These are phyloP conservation scores for Trichoderma endophyticum DNA, from an alignment of 2,329 filamentous ascomycete species.

Conservation along the genomic window DNA sequence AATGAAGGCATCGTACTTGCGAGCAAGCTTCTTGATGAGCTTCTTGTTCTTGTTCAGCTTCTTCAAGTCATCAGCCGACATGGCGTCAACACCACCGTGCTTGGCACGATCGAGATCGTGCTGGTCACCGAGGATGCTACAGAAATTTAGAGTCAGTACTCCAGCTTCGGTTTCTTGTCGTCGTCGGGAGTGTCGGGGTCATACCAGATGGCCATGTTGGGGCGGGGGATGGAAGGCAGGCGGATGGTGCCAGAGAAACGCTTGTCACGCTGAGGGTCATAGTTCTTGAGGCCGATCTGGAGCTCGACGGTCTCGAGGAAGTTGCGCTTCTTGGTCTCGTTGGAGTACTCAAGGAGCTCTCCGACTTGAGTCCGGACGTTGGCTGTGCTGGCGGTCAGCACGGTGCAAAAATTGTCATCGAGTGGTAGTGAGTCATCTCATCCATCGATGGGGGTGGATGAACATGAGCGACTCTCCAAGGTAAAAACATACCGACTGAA, in stretches of 20 bases:
- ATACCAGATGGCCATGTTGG: conserved; percentile 78
- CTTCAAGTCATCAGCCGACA: conserved; percentile 98
- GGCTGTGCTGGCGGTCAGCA: conserved; percentile 49
- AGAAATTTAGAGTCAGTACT: not conserved
- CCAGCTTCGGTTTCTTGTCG: not conserved
- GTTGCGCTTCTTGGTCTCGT: conserved; percentile 94
- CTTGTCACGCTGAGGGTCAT: conserved; percentile 99
- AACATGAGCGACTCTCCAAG: not conserved
- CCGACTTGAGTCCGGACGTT: conserved; percentile 94
- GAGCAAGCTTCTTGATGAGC: conserved; percentile 99
- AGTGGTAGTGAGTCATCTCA: not conserved
- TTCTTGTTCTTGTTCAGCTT: conserved; percentile 99
- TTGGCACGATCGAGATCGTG: conserved; percentile 99
- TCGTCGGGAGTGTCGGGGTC: conserved; percentile 2
- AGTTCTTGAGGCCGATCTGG: conserved; percentile 96
- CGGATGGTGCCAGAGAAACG: conserved; percentile 99
- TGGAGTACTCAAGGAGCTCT: conserved; percentile 92
- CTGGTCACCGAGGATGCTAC: conserved; percentile 63
- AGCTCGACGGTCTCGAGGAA: conserved; percentile 94
- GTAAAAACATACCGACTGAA: conserved; percentile 59
- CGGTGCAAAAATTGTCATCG: not conserved
- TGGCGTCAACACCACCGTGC: conserved; percentile 97
- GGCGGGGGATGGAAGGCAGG: conserved; percentile 87
- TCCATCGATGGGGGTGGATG: not conserved
- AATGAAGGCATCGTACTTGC: conserved; percentile 99